These are phyloP conservation scores for Paspalum vaginatum DNA, from an alignment of 176 grass and related monocot species.

Conservation along the genomic window DNA sequence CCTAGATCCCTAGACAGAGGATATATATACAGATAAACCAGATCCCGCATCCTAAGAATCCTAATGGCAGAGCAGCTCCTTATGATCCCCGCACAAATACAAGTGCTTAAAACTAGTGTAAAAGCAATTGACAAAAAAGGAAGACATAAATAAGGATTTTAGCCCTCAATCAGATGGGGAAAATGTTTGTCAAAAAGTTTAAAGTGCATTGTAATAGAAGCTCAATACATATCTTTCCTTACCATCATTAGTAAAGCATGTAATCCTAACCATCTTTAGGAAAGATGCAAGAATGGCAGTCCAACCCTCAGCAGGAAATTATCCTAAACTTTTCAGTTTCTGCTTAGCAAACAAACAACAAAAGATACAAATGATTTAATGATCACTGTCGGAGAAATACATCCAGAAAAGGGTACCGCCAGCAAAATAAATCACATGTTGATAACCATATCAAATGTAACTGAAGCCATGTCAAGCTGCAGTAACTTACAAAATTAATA, in stretches of 20 bases:
- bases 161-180: not conserved
- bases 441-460: conserved; percentile 22
- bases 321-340: conserved; percentile 68
- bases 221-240: conserved; percentile 52
- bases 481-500: conserved; percentile 15
- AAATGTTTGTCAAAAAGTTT: conserved; percentile 18
- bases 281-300: conserved; percentile 53
- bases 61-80: not conserved
- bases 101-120: not conserved
- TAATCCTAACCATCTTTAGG: conserved; percentile 53
- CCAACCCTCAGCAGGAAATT: conserved; percentile 46
- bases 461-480: not conserved
- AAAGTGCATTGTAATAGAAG: conserved; percentile 40
- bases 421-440: conserved; percentile 29
- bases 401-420: conserved; percentile 27
- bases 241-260: conserved; percentile 57
- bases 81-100: not conserved
- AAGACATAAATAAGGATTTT: not conserved
- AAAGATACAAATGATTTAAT: conserved; percentile 52
- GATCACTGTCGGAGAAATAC: conserved; percentile 27
- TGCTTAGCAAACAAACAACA: conserved; percentile 73
- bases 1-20: not conserved
- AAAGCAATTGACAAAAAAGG: conserved; percentile 15
- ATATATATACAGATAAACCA: not conserved
- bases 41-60: not conserved